Evolutionary conservation across 345 rosid genomes (phyloP), one percentile per base, ranked within the genome.

Genomic region (Acer yangbiense): DNA sequence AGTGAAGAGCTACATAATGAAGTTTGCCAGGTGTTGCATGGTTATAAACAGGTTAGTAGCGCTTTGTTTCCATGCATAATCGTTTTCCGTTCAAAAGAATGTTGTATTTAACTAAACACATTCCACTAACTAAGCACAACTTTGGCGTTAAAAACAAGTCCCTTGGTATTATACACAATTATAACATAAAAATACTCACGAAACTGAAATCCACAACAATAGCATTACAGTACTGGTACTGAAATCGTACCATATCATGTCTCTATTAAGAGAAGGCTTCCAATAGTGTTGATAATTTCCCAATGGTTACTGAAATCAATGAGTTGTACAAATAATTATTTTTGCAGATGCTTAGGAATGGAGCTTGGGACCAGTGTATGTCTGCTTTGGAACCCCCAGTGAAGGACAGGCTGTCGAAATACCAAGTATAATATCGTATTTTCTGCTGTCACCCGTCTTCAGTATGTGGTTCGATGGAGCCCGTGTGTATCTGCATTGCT

Each of bases 21-120:
- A 87, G 90, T 97, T 87, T 87, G 92, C 80, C 92, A 92, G 86
- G 98, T 97, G 67, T 81, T 97, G 86, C 89, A 85, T 83, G 99
- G 98, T 77, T 97, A 97, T 82, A 93, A 94, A 80, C 94, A 93
- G 80, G 99, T 97, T 52, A 80, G 83, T 39, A 21, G 39, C 68
- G 23, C 64, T 72, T 32, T 65, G 35, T 9, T 71, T 23, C 21
- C 25, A 57, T 57, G 64, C 72, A 14, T 7, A 3, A 46, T 46
- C 50, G 50, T 46, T 46, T 46, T 46, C 50, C 2, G 5, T 7
- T 60, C 58, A 54, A n/a, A 20, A 60, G 64, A 60, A 9, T 60
- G 12, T 17, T 54, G 58, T 54, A 54, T 54, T 54, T 54, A 14
- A 16, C 58, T 54, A 54, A 16, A 54, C 58, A 54, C 27, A 60